Evolutionary conservation across 768 basidiomycete genomes (phyloP).

Genomic region (Clavaria fumosa): DNA sequence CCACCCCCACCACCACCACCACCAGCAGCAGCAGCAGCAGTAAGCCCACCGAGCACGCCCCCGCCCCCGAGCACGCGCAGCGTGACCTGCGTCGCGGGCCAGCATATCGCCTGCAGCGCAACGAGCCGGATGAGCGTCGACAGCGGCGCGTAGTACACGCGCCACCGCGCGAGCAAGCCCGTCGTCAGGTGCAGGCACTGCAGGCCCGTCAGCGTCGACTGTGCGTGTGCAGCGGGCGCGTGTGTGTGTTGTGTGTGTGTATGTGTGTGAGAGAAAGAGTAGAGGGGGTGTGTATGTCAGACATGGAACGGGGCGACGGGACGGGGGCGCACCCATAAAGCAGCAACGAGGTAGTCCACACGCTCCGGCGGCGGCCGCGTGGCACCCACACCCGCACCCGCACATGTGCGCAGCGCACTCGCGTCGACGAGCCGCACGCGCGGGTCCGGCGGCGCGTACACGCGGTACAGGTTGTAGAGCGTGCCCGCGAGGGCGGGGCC

Average conservation of each 20-base stretch:
- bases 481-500: conserved; percentile 60
- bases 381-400: no score
- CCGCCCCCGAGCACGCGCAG: conserved; percentile 60
- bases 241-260: neutral
- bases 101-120: conserved; percentile 90
- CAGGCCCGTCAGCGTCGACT: conserved; percentile 77
- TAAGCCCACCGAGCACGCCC: no score
- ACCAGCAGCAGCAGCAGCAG: no score
- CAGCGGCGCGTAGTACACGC: conserved; percentile 75
- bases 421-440: conserved; percentile 5
- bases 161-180: conserved; percentile 82
- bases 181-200: conserved; percentile 82
- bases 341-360: conserved; percentile 50
- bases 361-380: conserved; percentile 29
- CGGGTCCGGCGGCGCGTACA: conserved; percentile 28
- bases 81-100: conserved; percentile 84
- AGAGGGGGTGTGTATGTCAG: conserved; percentile 2
- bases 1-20: no score
- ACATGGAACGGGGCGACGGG: neutral
- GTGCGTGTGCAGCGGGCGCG: no score
- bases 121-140: conserved; percentile 84
- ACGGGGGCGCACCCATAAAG: conserved; percentile 47
- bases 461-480: conserved; percentile 42
- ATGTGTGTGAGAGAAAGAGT: conserved; percentile 1
- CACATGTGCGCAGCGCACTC: no score